Evolutionary conservation across 805 yeast species (phyloP), one percentile per base, ranked within the genome.

Genomic region (Danielozyma ontarioensis): DNA sequence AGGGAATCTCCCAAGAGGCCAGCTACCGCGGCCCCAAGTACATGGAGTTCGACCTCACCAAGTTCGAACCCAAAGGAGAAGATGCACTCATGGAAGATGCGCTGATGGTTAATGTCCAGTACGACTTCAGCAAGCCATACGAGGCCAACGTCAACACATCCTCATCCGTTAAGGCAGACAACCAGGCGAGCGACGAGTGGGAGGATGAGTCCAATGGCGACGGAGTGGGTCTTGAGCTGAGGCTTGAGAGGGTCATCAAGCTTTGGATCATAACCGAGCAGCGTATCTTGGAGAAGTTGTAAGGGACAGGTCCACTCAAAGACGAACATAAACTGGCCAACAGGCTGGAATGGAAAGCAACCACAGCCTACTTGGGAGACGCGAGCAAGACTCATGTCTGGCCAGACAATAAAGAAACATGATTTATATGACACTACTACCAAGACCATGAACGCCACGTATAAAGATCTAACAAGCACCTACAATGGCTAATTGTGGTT

Each of bases 181-280:
- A 7, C 7, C 15, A 4, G 27, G 17, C 17, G 7, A 13, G 10
- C 17, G 27, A 25, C 16, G 17, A 13, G 14, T 4, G 4, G 17
- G 53, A 50, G 27, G 59, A 54, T 5, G 57, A 57, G 25, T 45
- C 35, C 14, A 47, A 48, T 33, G 34, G 46, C 22, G 50, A 46
- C 17, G 47, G 45, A 11, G 40, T 56, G 14, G 41, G 53, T 10
- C 40, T 55, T 14, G 69, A 57, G 52, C 72, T 70, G 4, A 59
- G 56, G 28, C 55, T 81, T 36, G 76, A 77, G 41, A 69, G 74
- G 34, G 58, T 80, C 17, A 62, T 78, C 32, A 75, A 76, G 47
- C 48, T 80, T 29, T 80, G 83, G 83, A 65, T 72, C 3, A 76
- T 83, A 64, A 74, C 82, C 6, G 85, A 78, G 46, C 74, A 74